Conservation (phyloP, 164 flowering plant genomes). For the Macadamia integrifolia region DNA sequence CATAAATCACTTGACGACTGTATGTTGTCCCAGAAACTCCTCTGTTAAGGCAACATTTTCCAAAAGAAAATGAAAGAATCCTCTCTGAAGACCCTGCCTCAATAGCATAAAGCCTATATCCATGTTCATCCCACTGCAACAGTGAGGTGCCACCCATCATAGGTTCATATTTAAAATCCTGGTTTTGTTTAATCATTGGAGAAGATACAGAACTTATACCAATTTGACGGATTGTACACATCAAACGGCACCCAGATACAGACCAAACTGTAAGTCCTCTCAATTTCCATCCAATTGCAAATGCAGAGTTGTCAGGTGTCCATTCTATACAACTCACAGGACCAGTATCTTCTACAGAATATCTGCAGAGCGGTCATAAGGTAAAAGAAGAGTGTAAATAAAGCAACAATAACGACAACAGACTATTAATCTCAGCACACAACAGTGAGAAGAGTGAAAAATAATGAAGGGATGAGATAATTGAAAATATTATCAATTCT, state of each 20-base stretch:
- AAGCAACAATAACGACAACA: not conserved
- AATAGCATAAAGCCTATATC: constrained; percentile 85
- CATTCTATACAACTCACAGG: constrained; percentile 84
- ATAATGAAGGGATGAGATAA: not conserved
- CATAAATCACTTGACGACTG: constrained; percentile 85
- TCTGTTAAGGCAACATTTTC: constrained; percentile 91
- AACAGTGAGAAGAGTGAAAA: not conserved
- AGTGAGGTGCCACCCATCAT: constrained; percentile 75
- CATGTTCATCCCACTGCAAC: constrained; percentile 95
- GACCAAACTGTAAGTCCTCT: constrained; percentile 99
- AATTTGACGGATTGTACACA: constrained; percentile 94
- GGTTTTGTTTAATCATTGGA: constrained; percentile 68
- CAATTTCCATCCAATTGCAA: constrained; percentile 95
- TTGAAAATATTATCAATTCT: not conserved
- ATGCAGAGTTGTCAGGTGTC: constrained; percentile 97
- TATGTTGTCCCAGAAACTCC: constrained; percentile 82
- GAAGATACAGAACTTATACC: constrained; percentile 87
- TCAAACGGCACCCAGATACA: constrained; percentile 93
- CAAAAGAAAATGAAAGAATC: constrained; percentile 84
- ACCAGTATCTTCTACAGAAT: constrained; percentile 93
- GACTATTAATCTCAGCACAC: not conserved
- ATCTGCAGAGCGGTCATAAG: constrained; percentile 41
- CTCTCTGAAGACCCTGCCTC: constrained; percentile 81
- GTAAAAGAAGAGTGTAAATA: not conserved
- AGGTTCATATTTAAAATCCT: constrained; percentile 77